phyloP scores from a whole-genome alignment of 2,329 filamentous ascomycete genomes.

The Parascedosporium putredinis region DNA sequence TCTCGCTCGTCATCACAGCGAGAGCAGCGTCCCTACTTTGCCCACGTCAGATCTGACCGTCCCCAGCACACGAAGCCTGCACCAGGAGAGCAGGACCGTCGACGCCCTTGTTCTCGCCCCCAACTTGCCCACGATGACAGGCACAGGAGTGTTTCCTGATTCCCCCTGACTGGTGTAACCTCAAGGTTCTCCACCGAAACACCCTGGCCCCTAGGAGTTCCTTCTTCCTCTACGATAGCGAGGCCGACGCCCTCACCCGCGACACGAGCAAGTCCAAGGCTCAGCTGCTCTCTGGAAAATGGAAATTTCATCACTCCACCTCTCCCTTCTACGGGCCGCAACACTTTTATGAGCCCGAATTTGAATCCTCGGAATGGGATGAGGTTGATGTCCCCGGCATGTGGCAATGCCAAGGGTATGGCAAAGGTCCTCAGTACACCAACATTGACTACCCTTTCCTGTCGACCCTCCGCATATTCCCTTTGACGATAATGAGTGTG shows the following conservation, averaged over 20 bases:
- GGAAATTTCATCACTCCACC: conserved; percentile 40
- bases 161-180: conserved; percentile 51
- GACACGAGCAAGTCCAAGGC: conserved; percentile 28
- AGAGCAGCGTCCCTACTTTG: neutral
- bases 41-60: neutral
- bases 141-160: conserved; percentile 10
- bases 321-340: conserved; percentile 35
- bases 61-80: neutral
- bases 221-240: conserved; percentile 42
- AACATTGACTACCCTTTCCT: conserved; percentile 59
- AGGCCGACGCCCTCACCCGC: conserved; percentile 35
- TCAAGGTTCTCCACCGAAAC: conserved; percentile 48
- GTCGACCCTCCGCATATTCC: conserved; percentile 56
- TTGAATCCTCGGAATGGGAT: conserved; percentile 28
- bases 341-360: conserved; percentile 26
- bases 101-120: neutral
- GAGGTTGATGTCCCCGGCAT: conserved; percentile 53
- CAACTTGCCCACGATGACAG: neutral
- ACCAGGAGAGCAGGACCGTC: neutral
- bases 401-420: conserved; percentile 62
- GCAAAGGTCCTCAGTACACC: conserved; percentile 55
- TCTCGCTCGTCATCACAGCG: neutral
- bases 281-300: conserved; percentile 38
- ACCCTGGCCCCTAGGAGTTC: conserved; percentile 45
- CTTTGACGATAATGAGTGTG: conserved; percentile 53